Evolutionary conservation across 331 rosid species (phyloP).

Genomic region (Arachis monticola): DNA sequence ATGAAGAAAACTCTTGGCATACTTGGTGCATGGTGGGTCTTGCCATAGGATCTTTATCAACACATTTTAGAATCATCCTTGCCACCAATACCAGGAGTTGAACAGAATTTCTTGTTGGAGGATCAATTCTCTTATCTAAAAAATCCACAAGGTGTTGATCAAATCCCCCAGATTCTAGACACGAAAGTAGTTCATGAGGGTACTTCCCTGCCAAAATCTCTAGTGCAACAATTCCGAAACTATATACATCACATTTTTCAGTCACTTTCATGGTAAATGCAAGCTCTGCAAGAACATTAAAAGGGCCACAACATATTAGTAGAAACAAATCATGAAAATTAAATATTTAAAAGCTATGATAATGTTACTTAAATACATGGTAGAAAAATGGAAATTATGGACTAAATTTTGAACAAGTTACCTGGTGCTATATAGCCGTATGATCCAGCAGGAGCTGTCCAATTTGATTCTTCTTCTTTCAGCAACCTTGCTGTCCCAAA

Average conservation of each 20-base stretch:
- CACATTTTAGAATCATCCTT: constrained; percentile 35
- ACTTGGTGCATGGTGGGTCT: constrained; percentile 48
- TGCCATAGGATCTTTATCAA: constrained; percentile 24
- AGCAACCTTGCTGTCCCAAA: constrained; percentile 43
- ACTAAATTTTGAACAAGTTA: constrained; percentile 16
- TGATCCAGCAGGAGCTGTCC: constrained; percentile 46
- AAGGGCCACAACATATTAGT: not conserved
- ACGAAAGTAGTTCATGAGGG: constrained; percentile 28
- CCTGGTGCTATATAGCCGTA: constrained; percentile 47
- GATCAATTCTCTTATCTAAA: constrained; percentile 32
- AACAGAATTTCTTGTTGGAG: constrained; percentile 29
- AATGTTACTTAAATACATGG: not conserved
- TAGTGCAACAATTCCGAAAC: constrained; percentile 49
- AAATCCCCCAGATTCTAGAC: constrained; percentile 21
- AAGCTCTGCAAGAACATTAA: constrained; percentile 31
- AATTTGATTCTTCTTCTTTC: constrained; percentile 32
- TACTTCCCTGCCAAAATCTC: constrained; percentile 31
- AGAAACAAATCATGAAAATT: not conserved
- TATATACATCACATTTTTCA: constrained; percentile 44
- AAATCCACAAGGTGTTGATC: constrained; percentile 24
- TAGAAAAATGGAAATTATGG: not conserved
- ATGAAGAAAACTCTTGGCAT: constrained; percentile 38
- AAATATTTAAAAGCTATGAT: not conserved
- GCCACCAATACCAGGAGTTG: constrained; percentile 14
- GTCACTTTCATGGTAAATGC: constrained; percentile 35